Evolutionary conservation across 2,329 filamentous ascomycete species (phyloP).

Genomic region (Fusarium sp.): DNA sequence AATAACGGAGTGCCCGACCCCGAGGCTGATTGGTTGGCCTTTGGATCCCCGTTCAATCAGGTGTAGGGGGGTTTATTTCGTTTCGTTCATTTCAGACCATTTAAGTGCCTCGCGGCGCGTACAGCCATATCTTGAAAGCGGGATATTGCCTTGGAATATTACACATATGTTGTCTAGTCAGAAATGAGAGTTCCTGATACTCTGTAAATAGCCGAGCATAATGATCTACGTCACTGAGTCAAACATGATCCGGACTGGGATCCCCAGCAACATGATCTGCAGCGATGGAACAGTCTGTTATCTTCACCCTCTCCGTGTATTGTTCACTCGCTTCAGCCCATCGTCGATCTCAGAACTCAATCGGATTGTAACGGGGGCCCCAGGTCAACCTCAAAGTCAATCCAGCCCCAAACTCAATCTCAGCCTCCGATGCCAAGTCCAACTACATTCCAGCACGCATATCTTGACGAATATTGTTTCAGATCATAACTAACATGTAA

Average conservation of each 20-base stretch:
- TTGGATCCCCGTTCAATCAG: slow-evolving; percentile 22
- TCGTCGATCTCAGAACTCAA: slow-evolving; percentile 8
- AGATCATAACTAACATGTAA: slow-evolving; percentile 3
- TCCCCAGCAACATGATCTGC: neutral
- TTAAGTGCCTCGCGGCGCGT: slow-evolving; percentile 2
- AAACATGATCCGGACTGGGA: neutral
- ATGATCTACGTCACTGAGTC: neutral
- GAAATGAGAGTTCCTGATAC: too few species aligned
- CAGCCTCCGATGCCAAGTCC: slow-evolving; percentile 1
- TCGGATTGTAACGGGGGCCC: slow-evolving; percentile 2
- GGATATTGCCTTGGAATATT: neutral
- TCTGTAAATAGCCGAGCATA: neutral
- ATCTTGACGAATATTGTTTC: neutral
- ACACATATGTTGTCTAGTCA: too few species aligned
- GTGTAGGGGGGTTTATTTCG: neutral
- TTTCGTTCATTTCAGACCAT: neutral
- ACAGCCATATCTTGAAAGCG: neutral
- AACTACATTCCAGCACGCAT: neutral
- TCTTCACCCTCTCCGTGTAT: neutral
- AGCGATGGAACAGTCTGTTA: neutral
- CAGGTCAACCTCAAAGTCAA: neutral
- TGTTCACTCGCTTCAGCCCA: neutral
- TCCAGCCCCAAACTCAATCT: slow-evolving; percentile 7
- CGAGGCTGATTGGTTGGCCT: slow-evolving; percentile 30
- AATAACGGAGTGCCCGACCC: slow-evolving; percentile 21